These are phyloP conservation scores for Podospora tetraspora DNA, from an alignment of 495 filamentous ascomycete species.

Conservation along the genomic window DNA sequence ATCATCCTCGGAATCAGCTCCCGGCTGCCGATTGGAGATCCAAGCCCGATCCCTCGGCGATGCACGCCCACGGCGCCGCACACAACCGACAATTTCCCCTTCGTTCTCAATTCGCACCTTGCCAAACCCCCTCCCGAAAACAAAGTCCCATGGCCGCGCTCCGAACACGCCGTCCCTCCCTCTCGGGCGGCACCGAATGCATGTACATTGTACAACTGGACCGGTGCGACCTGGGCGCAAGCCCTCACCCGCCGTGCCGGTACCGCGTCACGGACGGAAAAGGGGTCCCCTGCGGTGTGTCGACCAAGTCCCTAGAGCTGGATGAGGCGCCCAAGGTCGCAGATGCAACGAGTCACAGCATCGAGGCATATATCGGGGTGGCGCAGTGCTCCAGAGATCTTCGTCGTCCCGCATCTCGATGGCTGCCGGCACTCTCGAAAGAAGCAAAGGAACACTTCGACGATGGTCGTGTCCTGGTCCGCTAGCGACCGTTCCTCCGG, in stretches of 20 bases:
- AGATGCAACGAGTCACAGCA: constrained; percentile 9
- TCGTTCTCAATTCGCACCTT: background rate
- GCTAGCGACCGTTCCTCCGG: background rate
- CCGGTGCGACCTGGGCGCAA: background rate
- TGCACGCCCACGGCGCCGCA: background rate
- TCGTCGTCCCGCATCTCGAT: constrained; percentile 4
- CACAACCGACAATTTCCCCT: background rate
- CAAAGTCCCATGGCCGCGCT: background rate
- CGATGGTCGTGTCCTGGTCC: background rate
- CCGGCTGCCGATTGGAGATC: background rate
- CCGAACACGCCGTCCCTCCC: background rate
- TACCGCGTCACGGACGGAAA: background rate
- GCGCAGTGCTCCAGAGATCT: constrained; percentile 14
- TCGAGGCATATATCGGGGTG: constrained; percentile 7
- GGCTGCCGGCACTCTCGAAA: background rate
- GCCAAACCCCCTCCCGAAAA: background rate
- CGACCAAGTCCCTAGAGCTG: constrained; percentile 2
- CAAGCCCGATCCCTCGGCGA: background rate
- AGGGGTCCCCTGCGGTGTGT: background rate
- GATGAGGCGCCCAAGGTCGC: constrained; percentile 11
- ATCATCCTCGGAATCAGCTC: background rate
- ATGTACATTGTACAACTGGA: background rate
- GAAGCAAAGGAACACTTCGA: constrained; percentile 5
- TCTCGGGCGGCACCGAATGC: background rate
- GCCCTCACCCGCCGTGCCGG: background rate